These are phyloP conservation scores for Botrytis porri DNA, from an alignment of 2,329 filamentous ascomycete species.

Conservation along the genomic window DNA sequence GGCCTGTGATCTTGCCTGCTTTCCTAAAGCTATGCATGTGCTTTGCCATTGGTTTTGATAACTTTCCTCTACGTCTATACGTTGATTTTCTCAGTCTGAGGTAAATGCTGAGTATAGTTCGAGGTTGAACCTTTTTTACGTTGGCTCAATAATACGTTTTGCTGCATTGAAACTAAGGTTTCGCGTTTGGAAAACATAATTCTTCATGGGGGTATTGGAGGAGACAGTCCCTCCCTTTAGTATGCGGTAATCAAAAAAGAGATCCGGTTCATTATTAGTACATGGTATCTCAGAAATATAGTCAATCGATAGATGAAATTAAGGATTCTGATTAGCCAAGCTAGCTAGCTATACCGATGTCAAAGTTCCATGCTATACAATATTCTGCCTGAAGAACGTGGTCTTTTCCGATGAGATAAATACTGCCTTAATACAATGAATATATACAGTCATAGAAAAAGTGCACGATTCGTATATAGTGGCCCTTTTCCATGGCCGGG, in stretches of 20 bases:
- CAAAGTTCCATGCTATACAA: not conserved
- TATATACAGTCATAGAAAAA: not conserved
- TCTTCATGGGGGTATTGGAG: not conserved
- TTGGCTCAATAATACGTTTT: not conserved
- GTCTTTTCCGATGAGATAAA: not conserved
- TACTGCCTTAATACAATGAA: not conserved
- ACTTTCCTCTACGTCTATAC: not conserved
- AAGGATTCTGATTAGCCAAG: not conserved
- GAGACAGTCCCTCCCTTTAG: not conserved
- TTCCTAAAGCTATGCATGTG: too few species aligned
- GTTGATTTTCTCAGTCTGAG: not conserved
- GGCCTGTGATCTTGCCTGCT: not conserved
- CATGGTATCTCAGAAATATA: not conserved
- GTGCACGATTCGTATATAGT: not conserved
- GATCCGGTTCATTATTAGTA: not conserved
- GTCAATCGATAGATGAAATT: not conserved
- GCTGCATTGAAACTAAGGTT: not conserved
- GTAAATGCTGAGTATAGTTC: not conserved
- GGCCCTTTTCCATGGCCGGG: rapidly evolving
- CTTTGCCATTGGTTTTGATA: not conserved
- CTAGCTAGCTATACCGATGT: not conserved
- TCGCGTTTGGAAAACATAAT: not conserved
- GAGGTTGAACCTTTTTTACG: not conserved
- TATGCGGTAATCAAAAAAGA: not conserved
- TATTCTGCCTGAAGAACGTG: not conserved